Conservation (phyloP, 1,139 yeast species). For the Pichia sp. region DNA sequence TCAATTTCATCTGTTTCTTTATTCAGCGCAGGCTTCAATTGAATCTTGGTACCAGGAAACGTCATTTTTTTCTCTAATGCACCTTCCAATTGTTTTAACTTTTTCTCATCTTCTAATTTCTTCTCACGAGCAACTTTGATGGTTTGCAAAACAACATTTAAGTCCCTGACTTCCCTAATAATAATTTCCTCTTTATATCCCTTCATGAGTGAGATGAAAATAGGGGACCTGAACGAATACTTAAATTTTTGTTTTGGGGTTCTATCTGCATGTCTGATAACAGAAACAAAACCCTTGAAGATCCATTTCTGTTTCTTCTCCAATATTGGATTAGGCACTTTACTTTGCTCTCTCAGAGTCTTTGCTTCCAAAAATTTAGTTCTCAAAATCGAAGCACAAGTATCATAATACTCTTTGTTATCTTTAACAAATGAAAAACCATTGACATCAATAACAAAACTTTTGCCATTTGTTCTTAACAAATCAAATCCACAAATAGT, state of each 20-base stretch:
- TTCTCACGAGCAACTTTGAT: constrained; percentile 77
- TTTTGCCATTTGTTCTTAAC: constrained; percentile 79
- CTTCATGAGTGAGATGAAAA: constrained; percentile 80
- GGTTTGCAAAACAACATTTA: constrained; percentile 80
- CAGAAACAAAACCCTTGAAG: constrained; percentile 86
- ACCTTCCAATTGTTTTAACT: constrained; percentile 67
- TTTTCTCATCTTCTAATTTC: constrained; percentile 72
- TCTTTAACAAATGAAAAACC: constrained; percentile 98
- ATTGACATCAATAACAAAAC: constrained; percentile 94
- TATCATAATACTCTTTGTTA: constrained; percentile 78
- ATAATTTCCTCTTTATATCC: constrained; percentile 97
- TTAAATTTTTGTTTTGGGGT: constrained; percentile 99
- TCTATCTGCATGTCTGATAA: constrained; percentile 95
- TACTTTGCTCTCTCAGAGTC: constrained; percentile 24
- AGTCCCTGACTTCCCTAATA: constrained; percentile 81
- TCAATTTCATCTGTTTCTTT: constrained; percentile 64
- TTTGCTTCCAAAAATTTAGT: constrained; percentile 63
- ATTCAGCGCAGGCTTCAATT: constrained; percentile 81
- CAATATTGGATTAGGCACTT: constrained; percentile 17
- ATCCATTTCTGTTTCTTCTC: constrained; percentile 96
- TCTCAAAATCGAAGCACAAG: constrained; percentile 74
- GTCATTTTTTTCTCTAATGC: constrained; percentile 86
- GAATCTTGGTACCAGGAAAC: constrained; percentile 96
- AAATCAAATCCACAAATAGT: constrained; percentile 98
- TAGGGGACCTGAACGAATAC: constrained; percentile 84